Base-by-base conservation (phyloP, 345 rosid genomes). In the Ceriops decandra region DNA sequence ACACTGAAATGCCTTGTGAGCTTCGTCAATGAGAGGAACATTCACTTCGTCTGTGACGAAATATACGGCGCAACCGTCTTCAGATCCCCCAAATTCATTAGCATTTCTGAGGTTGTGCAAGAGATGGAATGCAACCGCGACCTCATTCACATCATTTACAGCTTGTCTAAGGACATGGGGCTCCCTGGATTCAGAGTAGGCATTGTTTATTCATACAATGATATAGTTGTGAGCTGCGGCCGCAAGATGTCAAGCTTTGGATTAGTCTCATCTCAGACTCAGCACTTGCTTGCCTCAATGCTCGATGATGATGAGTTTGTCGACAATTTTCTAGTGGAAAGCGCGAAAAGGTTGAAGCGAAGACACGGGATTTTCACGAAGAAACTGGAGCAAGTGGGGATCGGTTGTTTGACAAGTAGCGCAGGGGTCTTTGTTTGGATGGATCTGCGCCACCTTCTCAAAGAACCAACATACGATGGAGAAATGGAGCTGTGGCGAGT, bases 141-240 rank as follows among this genome's bases (percentile, higher is more conserved):
- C 49, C 81, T 89, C 8, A 69, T 93, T 63, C 98, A 93, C 80
- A 80, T 93, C 24, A 76, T 87, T 2, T 90, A 89, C 72, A 90
- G 98, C 72, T 79, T 93, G 66, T 93, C 98, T 7, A 93, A 93
- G 76, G 98, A 93, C 78, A 82, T 93, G 92, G 98, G 98, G 0
- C 70, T 93, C 20, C 98, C 98, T 0, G 98, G 98, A 27, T 81
- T 93, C 19, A 75, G 97, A 57, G 93, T 90, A 0, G 98, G 98
- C 22, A 83, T 90, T 1, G 80, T 93, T 27, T 93, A 89, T 59
- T 93, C 98, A 0, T 93, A 84, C 77, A 93, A 90, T 28, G 96
- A 90, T n/a, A 56, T 10, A 0, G 98, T 93, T 4, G 91, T 84
- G 24, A 58, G 62, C 19, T 85, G 91, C 30, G 92, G 85, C 10